Evolutionary conservation across 768 basidiomycete species (phyloP), one percentile per base, ranked within the genome.

Genomic region (Naganishia randhawae): DNA sequence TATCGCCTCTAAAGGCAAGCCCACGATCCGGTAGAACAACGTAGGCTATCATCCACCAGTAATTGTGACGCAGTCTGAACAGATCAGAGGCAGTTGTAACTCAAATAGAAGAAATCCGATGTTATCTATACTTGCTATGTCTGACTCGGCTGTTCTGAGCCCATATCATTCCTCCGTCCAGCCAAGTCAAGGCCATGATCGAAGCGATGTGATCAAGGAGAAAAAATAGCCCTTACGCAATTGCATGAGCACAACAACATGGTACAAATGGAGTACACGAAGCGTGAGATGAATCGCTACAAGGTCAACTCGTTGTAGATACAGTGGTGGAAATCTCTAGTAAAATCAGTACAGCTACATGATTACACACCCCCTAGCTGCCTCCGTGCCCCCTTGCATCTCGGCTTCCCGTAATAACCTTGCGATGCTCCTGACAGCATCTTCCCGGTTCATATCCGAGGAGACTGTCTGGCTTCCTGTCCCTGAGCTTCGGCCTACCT

Each of bases 401-500:
- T 61, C 57, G n/a, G 57, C 57, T 16, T 61, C 57, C 29, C 57
- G 37, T 27, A 61, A 22, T 16, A 61, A 29, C 29, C 57, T n/a
- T 39, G 57, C 35, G 29, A 61, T 61, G 4, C 37, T 61, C 14
- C 57, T 61, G 22, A 61, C 57, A 6, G 57, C 57, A 22, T 61
- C 57, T 39, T 61, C 57, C 16, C 57, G 57, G 27, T 41, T 61
- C 2, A 41, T 25, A 8, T 41, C 32, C 25, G 57, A 25, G 27
- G 22, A 39, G 22, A 41, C 32, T 25, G 35, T 41, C 37, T 61
- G 57, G n/a, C 27, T 61, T 41, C 4, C 57, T 42, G 41, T 39
- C 27, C 57, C 57, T 35, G 57, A 61, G 29, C 57, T 61, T 4
- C 57, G 57, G n/a, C 37, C 27, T 31, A 61, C 57, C 17, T 61